Evolutionary conservation across 1,284 basidiomycete genomes (phyloP), one percentile per base, ranked within the genome.

Genomic region (Inonotus obliquus): DNA sequence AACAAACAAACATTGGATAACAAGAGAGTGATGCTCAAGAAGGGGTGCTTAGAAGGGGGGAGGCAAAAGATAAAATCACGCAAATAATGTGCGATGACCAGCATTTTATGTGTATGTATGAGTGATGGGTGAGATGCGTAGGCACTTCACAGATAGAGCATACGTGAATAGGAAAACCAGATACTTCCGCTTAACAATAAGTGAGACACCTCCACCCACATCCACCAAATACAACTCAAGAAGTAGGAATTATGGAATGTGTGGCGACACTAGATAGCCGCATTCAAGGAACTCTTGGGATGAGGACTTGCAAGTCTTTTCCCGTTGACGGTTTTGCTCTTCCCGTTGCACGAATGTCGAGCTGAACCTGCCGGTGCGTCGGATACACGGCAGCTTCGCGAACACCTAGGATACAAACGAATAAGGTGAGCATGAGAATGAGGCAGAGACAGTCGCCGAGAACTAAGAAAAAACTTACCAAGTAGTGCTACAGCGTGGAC

Each of bases 401-500:
- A 60, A 39, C 62, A 63, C 59, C 59, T 61, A 19, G 9, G n/a
- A n/a, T n/a, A 52, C 17, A 2, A 17, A 52, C 14, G 29, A 52
- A 21, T 1, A 27, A n/a, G n/a, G 21, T n/a, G 55, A 29, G 21
- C 32, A 25, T 10, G 23, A 29, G 6, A n/a, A 1, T 11, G 7
- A 44, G 41, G 17, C n/a, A 39, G 11, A 47, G 29, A 45, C 5
- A 25, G 14, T 45, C 14, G 32, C 32, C 32, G 19, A 39, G 13
- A 13, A 35, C 21, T 10, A 25, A 21, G 52, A 19, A 48, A 25
- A 25, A 14, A 38, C 59, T 19, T n/a, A 61, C 63, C 63, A 64
- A 4, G 59, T 48, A 19, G 49, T 54, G 10, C n/a, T 21, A 37
- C 63, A 64, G 25, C 63, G 54, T 19, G 63, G 63, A 54, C 63